A percentile compares a stretch with the other conserved stretches of the same genome.
Conservation (phyloP, 768 basidiomycete species). For the Rhodotorula diobovata region DNA sequence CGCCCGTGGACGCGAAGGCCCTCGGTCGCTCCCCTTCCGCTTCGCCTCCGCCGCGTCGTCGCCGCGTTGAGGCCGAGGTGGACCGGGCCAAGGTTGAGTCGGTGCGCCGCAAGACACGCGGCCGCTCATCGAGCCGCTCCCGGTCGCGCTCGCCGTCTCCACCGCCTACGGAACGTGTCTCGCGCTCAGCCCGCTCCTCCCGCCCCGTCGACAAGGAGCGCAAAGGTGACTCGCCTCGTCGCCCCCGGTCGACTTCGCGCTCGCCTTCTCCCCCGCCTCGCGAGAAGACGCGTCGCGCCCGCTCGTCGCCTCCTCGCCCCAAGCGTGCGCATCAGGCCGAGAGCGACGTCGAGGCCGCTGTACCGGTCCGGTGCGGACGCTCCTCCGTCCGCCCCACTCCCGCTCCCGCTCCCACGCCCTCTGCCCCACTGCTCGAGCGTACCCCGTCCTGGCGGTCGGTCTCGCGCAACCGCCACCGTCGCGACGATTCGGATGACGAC, state of each 20-base stretch:
- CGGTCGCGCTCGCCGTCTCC: not conserved
- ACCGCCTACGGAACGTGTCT: not conserved
- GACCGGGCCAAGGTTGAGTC: not conserved
- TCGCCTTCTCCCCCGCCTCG: not conserved
- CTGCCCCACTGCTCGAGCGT: not conserved
- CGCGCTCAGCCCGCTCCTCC: not conserved
- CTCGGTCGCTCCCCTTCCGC: not conserved
- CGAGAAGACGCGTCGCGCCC: not conserved
- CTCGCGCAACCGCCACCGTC: slow-evolving; percentile 27
- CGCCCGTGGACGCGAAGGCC: not conserved
- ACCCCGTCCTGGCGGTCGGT: slow-evolving; percentile 30
- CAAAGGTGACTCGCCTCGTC: not conserved
- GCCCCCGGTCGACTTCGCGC: not conserved
- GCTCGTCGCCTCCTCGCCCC: not conserved
- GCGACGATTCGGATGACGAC: slow-evolving; percentile 26
- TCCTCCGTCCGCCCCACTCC: not conserved
- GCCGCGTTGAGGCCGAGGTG: not conserved
- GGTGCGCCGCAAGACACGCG: not conserved
- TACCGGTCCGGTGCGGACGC: not conserved
- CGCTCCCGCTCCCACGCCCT: not conserved
- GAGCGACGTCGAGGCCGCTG: not conserved
- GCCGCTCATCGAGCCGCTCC: slow-evolving; percentile 3
- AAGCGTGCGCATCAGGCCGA: not conserved
- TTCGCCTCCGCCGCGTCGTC: not conserved
- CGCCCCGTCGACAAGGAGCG: not conserved